phyloP scores from a whole-genome alignment of 1,284 basidiomycete species.

The Rhodotorula sp. region DNA sequence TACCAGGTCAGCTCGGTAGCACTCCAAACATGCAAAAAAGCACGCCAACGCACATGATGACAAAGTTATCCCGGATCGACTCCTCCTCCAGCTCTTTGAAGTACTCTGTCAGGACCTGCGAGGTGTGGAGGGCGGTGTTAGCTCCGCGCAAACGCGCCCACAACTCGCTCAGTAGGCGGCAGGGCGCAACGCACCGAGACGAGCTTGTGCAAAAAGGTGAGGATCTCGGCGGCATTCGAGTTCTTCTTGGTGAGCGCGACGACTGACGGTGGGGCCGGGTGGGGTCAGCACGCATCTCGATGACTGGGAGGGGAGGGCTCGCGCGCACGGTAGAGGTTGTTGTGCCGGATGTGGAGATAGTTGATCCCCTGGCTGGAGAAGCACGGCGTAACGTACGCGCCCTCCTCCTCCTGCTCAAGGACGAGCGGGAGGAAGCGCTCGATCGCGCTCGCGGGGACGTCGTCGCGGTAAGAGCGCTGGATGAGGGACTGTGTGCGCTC shows the following conservation, averaged over 20 bases:
- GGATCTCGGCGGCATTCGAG: constrained; percentile 92
- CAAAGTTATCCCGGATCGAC: constrained; percentile 97
- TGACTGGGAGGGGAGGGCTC: neutral
- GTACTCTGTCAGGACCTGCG: constrained; percentile 88
- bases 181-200: constrained; percentile 54
- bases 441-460: constrained; percentile 83
- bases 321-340: constrained; percentile 89
- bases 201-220: constrained; percentile 94
- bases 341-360: constrained; percentile 98
- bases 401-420: constrained; percentile 97
- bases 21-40: no score
- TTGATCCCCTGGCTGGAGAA: constrained; percentile 92
- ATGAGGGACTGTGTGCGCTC: constrained; percentile 71
- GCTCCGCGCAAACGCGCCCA: no score
- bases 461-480: constrained; percentile 90
- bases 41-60: constrained; percentile 76
- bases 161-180: neutral
- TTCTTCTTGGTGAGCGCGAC: constrained; percentile 95
- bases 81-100: constrained; percentile 99
- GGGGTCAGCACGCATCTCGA: neutral
- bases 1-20: neutral
- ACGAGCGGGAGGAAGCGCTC: constrained; percentile 93
- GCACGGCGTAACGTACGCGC: constrained; percentile 90
- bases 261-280: constrained; percentile 58
- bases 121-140: neutral